These are phyloP conservation scores for Erythrobasidium hasegawianum DNA, from an alignment of 1,284 basidiomycete genomes.

Conservation along the genomic window DNA sequence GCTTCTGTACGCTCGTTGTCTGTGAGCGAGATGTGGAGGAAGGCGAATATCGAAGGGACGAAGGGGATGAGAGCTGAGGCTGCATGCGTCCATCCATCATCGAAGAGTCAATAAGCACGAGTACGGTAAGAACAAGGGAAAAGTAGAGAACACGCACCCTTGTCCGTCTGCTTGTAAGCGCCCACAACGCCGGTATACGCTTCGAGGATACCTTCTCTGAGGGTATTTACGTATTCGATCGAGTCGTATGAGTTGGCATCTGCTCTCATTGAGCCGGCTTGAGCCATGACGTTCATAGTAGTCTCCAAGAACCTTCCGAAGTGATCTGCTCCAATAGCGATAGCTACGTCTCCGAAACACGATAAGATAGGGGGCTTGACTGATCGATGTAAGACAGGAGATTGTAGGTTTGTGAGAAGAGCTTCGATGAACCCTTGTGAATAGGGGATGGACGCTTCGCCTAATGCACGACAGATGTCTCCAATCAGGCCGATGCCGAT, in stretches of 20 bases:
- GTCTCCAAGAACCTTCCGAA: conserved; percentile 89
- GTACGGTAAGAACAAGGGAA: too few species aligned
- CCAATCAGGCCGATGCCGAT: conserved; percentile 94
- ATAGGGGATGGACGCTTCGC: conserved; percentile 76
- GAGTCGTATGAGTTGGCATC: conserved; percentile 87
- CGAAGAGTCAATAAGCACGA: too few species aligned
- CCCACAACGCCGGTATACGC: conserved; percentile 94
- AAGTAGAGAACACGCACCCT: too few species aligned
- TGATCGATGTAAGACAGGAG: conserved; percentile 81
- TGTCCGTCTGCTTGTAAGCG: conserved; percentile 77
- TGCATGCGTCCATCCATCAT: too few species aligned
- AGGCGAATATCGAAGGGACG: conserved; percentile 70
- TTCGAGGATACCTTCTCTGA: conserved; percentile 93
- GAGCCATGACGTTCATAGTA: conserved; percentile 84
- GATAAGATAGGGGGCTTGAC: conserved; percentile 95
- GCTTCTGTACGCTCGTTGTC: conserved; percentile 83
- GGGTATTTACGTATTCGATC: conserved; percentile 82
- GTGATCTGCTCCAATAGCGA: conserved; percentile 72
- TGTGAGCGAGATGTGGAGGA: conserved; percentile 71
- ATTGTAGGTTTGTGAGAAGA: conserved; percentile 86
- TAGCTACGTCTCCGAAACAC: conserved; percentile 94
- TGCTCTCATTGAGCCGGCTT: conserved; percentile 80
- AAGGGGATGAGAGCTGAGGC: conserved; percentile 68
- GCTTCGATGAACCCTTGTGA: conserved; percentile 84
- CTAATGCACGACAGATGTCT: conserved; percentile 88